Evolutionary conservation across 1,284 basidiomycete genomes (phyloP).

Genomic region (Paramarasmius palmivorus): DNA sequence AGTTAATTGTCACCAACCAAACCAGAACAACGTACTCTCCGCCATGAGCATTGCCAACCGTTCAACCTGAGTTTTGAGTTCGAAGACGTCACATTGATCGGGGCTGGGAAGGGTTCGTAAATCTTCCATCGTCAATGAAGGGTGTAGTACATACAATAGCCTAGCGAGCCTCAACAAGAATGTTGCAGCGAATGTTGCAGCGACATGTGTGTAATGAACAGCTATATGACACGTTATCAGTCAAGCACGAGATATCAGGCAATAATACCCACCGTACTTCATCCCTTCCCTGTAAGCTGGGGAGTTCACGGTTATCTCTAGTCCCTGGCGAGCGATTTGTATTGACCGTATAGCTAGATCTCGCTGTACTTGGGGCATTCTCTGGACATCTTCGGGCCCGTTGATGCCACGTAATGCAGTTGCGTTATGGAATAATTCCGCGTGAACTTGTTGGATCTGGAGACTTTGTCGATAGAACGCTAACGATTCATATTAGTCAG

Average conservation of each 20-base stretch:
- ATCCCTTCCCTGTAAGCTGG: slow-evolving; percentile 85
- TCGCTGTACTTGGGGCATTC: slow-evolving; percentile 69
- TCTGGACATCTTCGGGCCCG: slow-evolving; percentile 74
- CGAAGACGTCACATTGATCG: slow-evolving; percentile 75
- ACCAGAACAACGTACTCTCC: slow-evolving; percentile 54
- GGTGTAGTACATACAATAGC: slow-evolving; percentile 65
- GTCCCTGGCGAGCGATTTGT: slow-evolving; percentile 62
- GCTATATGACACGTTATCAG: slow-evolving; percentile 47
- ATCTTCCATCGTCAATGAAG: slow-evolving; percentile 7
- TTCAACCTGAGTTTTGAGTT: slow-evolving; percentile 79
- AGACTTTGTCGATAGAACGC: slow-evolving; percentile 84
- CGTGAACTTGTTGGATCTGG: slow-evolving; percentile 78
- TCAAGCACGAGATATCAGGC: slow-evolving; percentile 9
- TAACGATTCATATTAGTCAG: slow-evolving; percentile 26
- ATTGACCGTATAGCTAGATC: slow-evolving; percentile 74
- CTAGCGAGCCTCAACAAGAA: slow-evolving; percentile 84
- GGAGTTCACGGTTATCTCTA: slow-evolving; percentile 77
- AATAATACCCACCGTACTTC: slow-evolving; percentile 69
- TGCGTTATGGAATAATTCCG: slow-evolving; percentile 80
- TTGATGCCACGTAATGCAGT: slow-evolving; percentile 75
- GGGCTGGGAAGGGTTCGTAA: slow-evolving; percentile 50
- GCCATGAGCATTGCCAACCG: slow-evolving; percentile 73
- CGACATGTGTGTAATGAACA: slow-evolving; percentile 87
- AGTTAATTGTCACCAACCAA: slow-evolving; percentile 11
- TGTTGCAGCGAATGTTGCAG: slow-evolving; percentile 89